Percentiles rank a stretch among this genome's conserved stretches.
Conservation (phyloP, 2,329 filamentous ascomycete species). For the Tolypocladium ophioglossoides region DNA sequence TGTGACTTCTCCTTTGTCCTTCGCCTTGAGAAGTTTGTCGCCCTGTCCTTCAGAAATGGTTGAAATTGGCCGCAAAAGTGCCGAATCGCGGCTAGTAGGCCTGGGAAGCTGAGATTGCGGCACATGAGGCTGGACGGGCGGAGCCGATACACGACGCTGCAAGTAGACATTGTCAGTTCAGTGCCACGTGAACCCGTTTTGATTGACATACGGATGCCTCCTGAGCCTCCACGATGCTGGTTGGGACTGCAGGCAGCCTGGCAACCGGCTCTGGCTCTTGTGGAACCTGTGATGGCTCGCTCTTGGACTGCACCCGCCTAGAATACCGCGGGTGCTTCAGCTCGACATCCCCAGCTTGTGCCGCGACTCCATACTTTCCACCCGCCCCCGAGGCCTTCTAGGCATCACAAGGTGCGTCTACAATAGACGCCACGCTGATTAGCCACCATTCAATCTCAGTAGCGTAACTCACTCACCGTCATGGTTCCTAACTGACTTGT, state of each 20-base stretch:
- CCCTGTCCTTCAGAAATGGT: background rate
- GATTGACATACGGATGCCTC: slow-evolving; percentile 3
- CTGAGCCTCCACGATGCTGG: background rate
- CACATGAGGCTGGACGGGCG: slow-evolving; percentile 7
- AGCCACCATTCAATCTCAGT: background rate
- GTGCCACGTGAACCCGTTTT: background rate
- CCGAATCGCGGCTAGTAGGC: slow-evolving; percentile 6
- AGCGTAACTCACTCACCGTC: slow-evolving; percentile 6
- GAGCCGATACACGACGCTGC: slow-evolving; percentile 17
- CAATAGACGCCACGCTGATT: slow-evolving; percentile 3
- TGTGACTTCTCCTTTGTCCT: background rate
- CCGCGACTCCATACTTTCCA: slow-evolving; percentile 4
- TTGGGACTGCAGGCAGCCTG: background rate
- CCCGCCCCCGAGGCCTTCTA: slow-evolving; percentile 11
- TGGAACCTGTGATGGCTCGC: slow-evolving; percentile 26
- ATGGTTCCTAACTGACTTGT: background rate
- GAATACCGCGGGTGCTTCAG: slow-evolving; percentile 28
- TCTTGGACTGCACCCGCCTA: slow-evolving; percentile 36
- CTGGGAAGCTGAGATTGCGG: slow-evolving; percentile 15
- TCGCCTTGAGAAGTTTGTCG: background rate
- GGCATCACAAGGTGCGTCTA: slow-evolving; percentile 9
- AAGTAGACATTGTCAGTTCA: background rate
- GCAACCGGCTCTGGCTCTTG: slow-evolving; percentile 10
- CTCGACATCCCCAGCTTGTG: slow-evolving; percentile 6
- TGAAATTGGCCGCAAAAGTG: slow-evolving; percentile 3